phyloP scores from a whole-genome alignment of 768 basidiomycete genomes.

The Cyathus striatus region DNA sequence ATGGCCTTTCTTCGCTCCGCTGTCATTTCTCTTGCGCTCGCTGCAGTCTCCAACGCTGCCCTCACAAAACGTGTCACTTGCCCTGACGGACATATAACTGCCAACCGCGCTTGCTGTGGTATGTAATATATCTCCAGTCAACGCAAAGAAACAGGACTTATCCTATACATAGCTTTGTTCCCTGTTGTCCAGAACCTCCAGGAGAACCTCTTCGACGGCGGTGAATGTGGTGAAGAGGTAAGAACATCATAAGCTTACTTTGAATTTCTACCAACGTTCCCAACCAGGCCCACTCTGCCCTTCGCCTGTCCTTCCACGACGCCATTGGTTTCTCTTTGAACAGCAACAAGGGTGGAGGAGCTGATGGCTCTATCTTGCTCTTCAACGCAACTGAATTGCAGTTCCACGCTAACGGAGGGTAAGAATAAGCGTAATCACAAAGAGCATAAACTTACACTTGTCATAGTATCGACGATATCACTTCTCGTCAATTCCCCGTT shows the following conservation, averaged over 20 bases:
- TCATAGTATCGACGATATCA: conserved; percentile 24
- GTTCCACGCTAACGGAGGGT: conserved; percentile 25
- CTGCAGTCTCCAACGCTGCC: conserved; percentile 1
- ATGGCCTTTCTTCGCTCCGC: neutral
- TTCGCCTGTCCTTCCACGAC: conserved; percentile 2
- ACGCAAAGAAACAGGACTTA: neutral
- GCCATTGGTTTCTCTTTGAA: conserved; percentile 5
- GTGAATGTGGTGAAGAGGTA: conserved; percentile 27
- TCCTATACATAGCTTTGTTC: conserved; percentile 10
- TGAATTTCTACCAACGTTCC: too few relatives aligned
- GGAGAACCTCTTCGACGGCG: conserved; percentile 24
- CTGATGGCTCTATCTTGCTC: conserved; percentile 26
- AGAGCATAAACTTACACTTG: neutral
- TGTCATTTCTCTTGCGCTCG: neutral
- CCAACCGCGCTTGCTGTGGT: conserved; percentile 5
- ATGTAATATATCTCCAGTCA: neutral
- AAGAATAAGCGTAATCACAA: too few relatives aligned
- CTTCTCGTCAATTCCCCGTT: conserved; percentile 19
- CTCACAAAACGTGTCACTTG: conserved; percentile 5
- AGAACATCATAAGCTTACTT: too few relatives aligned
- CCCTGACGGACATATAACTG: conserved; percentile 3
- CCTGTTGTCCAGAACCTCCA: conserved; percentile 22
- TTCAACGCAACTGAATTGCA: conserved; percentile 25
- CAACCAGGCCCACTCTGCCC: neutral
- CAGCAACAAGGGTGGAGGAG: neutral